Percentiles rank a stretch among this genome's conserved stretches.
phyloP scores from a whole-genome alignment of 257 asterid species.

The Solanum pennellii region DNA sequence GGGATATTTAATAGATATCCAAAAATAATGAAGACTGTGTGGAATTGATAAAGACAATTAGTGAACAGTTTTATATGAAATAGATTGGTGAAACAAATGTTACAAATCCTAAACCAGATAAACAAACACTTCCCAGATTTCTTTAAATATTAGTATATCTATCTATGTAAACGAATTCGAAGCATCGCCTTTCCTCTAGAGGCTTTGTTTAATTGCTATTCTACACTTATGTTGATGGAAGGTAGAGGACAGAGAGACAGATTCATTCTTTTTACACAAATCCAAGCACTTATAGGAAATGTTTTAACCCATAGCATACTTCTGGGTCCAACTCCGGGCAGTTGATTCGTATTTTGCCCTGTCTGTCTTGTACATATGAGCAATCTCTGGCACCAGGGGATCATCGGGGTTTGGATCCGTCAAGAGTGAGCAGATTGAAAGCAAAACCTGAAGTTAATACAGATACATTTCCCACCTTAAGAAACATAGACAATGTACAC shows the following conservation, averaged over 20 bases:
- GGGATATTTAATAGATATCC: background rate
- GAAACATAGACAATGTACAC: background rate
- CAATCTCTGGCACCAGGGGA: conserved; percentile 11
- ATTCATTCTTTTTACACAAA: background rate
- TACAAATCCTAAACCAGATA: background rate
- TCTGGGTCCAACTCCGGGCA: conserved; percentile 14
- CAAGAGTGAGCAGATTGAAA: conserved; percentile 7
- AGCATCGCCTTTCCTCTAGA: background rate
- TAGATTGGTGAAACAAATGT: background rate
- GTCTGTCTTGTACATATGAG: conserved; percentile 12
- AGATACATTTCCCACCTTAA: background rate
- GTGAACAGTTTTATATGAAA: background rate
- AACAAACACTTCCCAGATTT: background rate
- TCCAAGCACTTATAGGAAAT: background rate
- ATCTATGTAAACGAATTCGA: background rate
- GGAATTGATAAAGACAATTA: background rate
- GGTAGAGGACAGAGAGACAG: background rate
- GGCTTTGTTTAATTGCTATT: background rate
- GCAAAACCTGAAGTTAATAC: conserved; percentile 4
- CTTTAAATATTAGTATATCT: background rate
- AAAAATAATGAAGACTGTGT: background rate
- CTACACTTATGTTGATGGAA: background rate
- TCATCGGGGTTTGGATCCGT: conserved; percentile 14
- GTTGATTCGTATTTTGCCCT: conserved; percentile 8
- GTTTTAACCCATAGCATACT: conserved; percentile 10